Evolutionary conservation across 2,329 filamentous ascomycete genomes (phyloP).

Genomic region (Diaporthe eres): DNA sequence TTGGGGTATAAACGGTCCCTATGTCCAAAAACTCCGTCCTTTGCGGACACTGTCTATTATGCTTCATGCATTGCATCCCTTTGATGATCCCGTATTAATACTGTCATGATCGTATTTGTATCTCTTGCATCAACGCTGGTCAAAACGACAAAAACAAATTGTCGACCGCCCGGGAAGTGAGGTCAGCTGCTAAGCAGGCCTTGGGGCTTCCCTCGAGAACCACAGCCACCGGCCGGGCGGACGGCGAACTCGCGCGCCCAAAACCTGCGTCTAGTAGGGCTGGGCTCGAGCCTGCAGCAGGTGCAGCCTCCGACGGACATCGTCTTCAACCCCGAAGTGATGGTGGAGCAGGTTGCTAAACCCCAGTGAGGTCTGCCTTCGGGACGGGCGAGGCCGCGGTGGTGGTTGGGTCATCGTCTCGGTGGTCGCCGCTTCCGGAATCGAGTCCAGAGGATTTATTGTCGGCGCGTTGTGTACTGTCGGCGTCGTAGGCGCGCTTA

Average conservation of each 20-base stretch:
- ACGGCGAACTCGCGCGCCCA: constrained; percentile 35
- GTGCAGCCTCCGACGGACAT: constrained; percentile 53
- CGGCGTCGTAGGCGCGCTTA: constrained; percentile 66
- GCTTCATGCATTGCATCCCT: constrained; percentile 25
- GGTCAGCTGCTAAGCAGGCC: background rate
- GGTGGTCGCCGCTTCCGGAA: constrained; percentile 48
- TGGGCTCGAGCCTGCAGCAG: constrained; percentile 53
- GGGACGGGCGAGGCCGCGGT: constrained; percentile 41
- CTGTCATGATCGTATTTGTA: constrained; percentile 1
- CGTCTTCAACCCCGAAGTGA: constrained; percentile 48
- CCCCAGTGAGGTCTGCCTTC: constrained; percentile 46
- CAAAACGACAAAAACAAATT: constrained; percentile 1
- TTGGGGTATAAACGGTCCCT: constrained; percentile 40
- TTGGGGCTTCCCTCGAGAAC: background rate
- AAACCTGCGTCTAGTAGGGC: constrained; percentile 40
- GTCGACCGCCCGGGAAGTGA: background rate
- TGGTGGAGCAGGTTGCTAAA: constrained; percentile 44
- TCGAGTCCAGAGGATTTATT: constrained; percentile 48
- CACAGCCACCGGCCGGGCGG: constrained; percentile 7
- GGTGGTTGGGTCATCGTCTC: constrained; percentile 40
- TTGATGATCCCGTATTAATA: constrained; percentile 7
- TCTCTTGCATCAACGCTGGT: constrained; percentile 2
- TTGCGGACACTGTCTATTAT: constrained; percentile 29
- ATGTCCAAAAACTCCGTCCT: constrained; percentile 37
- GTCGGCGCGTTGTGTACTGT: constrained; percentile 55